These are phyloP conservation scores for Tulasnella sp. DNA, from an alignment of 768 basidiomycete genomes.

Conservation along the genomic window DNA sequence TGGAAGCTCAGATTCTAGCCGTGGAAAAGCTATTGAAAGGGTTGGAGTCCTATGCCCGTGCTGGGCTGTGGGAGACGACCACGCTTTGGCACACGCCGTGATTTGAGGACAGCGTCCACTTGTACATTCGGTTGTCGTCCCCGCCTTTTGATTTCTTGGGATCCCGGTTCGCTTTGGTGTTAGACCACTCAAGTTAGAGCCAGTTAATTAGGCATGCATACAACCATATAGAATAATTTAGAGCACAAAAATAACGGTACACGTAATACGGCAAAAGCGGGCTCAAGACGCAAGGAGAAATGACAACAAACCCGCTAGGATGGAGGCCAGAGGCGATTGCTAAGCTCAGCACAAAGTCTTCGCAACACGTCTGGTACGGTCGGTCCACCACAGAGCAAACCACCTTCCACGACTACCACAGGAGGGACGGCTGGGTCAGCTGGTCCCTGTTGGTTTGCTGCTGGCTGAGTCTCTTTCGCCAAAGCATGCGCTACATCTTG, in stretches of 20 bases:
- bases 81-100: too few relatives aligned
- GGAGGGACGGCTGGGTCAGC: neutral
- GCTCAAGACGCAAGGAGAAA: neutral
- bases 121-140: too few relatives aligned
- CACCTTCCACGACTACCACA: slow-evolving; percentile 12
- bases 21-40: too few relatives aligned
- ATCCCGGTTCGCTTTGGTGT: neutral
- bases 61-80: too few relatives aligned
- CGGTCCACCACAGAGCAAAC: slow-evolving; percentile 7
- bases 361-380: neutral
- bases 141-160: too few relatives aligned
- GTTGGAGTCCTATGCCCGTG: too few relatives aligned
- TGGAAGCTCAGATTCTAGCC: too few relatives aligned
- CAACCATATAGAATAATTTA: neutral
- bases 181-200: neutral
- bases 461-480: neutral
- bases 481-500: neutral
- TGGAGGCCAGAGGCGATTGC: slow-evolving; percentile 18
- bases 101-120: too few relatives aligned
- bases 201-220: neutral
- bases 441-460: neutral
- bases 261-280: neutral
- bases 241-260: neutral
- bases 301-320: neutral
- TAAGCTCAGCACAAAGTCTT: slow-evolving; percentile 5